These are phyloP conservation scores for Saposhnikovia divaricata DNA, from an alignment of 129 eudicot species.

Conservation along the genomic window DNA sequence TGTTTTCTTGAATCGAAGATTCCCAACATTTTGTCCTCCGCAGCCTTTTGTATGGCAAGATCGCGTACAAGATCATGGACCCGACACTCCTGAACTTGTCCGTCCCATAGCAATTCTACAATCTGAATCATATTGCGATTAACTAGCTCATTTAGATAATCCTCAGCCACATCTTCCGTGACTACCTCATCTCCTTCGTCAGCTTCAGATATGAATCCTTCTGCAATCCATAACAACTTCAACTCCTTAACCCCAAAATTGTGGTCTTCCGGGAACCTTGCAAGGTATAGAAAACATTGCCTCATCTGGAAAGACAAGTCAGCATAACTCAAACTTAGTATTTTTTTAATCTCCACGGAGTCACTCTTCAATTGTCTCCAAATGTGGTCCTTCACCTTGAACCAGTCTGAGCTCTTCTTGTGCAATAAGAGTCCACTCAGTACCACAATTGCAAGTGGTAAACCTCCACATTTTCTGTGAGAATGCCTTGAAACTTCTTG, in stretches of 20 bases:
- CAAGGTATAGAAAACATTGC: not conserved
- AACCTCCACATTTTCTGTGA: not conserved
- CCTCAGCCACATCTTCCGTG: not conserved
- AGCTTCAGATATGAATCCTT: not conserved
- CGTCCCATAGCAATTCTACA: not conserved
- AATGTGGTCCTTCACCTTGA: not conserved
- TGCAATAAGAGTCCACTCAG: not conserved
- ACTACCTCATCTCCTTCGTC: not conserved
- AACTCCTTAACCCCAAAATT: not conserved
- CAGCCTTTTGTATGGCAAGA: not conserved
- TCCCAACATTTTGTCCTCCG: not conserved
- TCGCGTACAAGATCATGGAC: not conserved
- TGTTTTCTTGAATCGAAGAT: not conserved
- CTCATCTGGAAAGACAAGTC: not conserved
- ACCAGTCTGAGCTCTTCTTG: not conserved
- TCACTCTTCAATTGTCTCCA: not conserved
- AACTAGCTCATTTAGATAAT: too few species aligned
- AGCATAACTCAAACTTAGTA: not conserved
- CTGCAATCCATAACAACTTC: not conserved
- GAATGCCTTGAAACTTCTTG: too few species aligned
- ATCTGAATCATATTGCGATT: not conserved
- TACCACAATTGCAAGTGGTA: not conserved
- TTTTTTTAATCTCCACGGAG: not conserved
- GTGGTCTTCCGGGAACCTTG: not conserved
- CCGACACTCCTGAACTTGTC: not conserved